Evolutionary conservation across 306 rosid species (phyloP), one percentile per base, ranked within the genome.

Genomic region (Castanea crenata): DNA sequence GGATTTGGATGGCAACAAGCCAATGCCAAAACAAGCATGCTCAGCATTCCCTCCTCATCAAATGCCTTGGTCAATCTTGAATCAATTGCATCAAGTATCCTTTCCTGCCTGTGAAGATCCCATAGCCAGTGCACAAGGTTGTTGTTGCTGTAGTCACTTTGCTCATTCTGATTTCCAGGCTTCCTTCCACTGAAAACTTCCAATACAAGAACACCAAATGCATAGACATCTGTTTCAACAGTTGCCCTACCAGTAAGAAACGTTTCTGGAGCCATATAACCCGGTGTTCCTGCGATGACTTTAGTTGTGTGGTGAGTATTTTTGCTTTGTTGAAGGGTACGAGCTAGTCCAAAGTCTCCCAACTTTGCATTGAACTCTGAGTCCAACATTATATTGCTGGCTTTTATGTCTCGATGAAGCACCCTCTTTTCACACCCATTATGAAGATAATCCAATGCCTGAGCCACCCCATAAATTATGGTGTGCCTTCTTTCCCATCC

Each of bases 1-100:
- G 92, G 96, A 31, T 91, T 91, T 18, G 97, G 97, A 83, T 92
- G 92, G 64, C 97, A 91, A n/a, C 97, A 92, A 2, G 92, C 87
- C 76, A 92, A 86, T 1, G 96, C 97, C 70, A 92, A 69, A 64
- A 78, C 72, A 81, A 92, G 70, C 74, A 86, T 74, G 56, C 75
- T 29, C 62, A 34, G 71, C 57, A 82, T 73, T 44, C 75, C 81
- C 19, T 72, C 83, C 13, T 67, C 74, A 0, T 55, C 51, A n/a
- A 73, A 70, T 19, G 84, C 59, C 58, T 71, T 59, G 1, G 44
- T 76, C 73, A 92, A 41, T 76, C 85, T 85, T 6, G 14, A 13
- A 79, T 92, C 97, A 16, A 86, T 77, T 8, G 77, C 87, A 13
- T 75, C 62, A 69, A 88, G 71, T 7, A 89, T n/a, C 21, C 31